phyloP scores from a whole-genome alignment of 2,329 filamentous ascomycete species.

The Acephala macrosclerotiorum region DNA sequence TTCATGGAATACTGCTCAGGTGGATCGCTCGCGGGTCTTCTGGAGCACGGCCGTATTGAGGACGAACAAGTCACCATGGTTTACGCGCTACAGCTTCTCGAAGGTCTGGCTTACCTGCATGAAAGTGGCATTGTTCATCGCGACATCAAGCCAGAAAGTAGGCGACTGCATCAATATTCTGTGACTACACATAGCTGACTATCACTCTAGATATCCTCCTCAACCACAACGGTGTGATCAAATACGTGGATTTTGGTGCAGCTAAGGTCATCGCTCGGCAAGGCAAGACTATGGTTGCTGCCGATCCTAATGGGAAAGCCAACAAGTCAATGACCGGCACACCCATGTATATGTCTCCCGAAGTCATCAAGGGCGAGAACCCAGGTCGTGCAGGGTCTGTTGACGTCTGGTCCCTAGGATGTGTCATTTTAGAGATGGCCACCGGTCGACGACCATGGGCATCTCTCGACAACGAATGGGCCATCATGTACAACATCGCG shows the following conservation, averaged over 20 bases:
- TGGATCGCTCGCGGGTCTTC: conserved; percentile 84
- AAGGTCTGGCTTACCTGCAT: conserved; percentile 93
- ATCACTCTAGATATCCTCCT: conserved; percentile 79
- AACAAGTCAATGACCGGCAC: conserved; percentile 97
- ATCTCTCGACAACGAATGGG: conserved; percentile 97
- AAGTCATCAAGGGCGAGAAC: conserved; percentile 92
- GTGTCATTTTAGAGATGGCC: conserved; percentile 97
- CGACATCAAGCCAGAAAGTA: conserved; percentile 97
- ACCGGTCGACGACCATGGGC: conserved; percentile 95
- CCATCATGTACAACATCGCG: conserved; percentile 99
- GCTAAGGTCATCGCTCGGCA: conserved; percentile 96
- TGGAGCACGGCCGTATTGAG: conserved; percentile 96
- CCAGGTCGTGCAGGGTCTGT: conserved; percentile 83
- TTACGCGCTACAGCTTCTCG: conserved; percentile 91
- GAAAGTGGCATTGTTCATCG: conserved; percentile 92
- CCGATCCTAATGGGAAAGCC: conserved; percentile 60
- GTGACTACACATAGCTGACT: conserved; percentile 18
- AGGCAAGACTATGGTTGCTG: conserved; percentile 79
- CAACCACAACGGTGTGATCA: conserved; percentile 97
- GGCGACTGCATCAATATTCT: conserved; percentile 48
- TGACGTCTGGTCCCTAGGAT: conserved; percentile 96
- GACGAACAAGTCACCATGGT: conserved; percentile 98
- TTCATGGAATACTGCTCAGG: conserved; percentile 99
- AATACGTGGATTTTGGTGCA: conserved; percentile 98
- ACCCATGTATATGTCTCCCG: conserved; percentile 99